Base-by-base conservation (phyloP, 257 asterid genomes). In the Solanum stenotomum region DNA sequence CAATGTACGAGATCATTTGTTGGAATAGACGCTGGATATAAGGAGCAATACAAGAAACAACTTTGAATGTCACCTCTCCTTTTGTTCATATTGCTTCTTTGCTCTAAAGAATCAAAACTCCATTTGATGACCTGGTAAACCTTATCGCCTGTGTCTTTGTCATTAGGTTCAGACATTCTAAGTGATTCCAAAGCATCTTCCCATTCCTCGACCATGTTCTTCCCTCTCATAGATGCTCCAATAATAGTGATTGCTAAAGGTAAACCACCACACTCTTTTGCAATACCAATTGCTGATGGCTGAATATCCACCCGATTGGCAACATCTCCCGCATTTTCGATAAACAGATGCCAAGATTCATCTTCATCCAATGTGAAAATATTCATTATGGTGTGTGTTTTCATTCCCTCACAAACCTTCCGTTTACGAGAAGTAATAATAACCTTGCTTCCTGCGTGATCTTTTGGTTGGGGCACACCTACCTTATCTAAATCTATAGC, bases 91-190 rank as follows among this genome's bases (percentile, higher is more conserved):
- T 37, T 37, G 9, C 42, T 2, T 40, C 44, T 40, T 40, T 10
- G 13, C 4, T 40, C 46, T 40, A 40, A 40, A 40, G 2, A 40
- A 40, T 40, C 46, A 40, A 31, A 82, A 46, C 90, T 90, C 88
- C 61, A 74, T 22, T 90, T 88, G 14, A 90, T 70, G 77, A 88
- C 83, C 15, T 6, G 82, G 72, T 78, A 88, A 11, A 88, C 89
- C 71, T 81, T 59, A 10, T 84, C 27, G 2, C 29, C 29, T 29
- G 29, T 29, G 29, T 29, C 29, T 29, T 29, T 29, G 29, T 29
- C 72, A 10, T 15, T 16, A n/a, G 90, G 90, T 56, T 71, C 87
- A 14, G 89, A 88, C 86, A 40, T 63, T 35, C 29, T 71, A 6
- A 88, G 68, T 3, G 90, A 25, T 3, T 7, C 0, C 18, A 88